phyloP scores from a whole-genome alignment of 495 filamentous ascomycete genomes.

The Parmelia sp. region DNA sequence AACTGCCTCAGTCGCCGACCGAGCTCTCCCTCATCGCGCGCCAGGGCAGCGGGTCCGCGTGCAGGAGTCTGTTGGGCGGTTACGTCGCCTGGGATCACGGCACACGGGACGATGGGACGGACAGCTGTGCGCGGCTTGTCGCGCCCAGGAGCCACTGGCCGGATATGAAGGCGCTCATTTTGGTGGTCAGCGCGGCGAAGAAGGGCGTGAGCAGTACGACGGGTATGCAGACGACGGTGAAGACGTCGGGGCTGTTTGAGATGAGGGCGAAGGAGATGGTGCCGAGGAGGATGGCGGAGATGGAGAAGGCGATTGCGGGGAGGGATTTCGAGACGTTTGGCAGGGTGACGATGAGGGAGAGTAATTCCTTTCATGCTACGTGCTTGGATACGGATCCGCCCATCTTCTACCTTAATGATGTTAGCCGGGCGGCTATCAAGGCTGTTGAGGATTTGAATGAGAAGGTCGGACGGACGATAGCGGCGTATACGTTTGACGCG shows the following conservation, averaged over 20 bases:
- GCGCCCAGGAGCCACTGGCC: constrained; percentile 88
- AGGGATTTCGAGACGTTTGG: constrained; percentile 84
- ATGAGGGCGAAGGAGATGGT: constrained; percentile 67
- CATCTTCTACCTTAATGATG: constrained; percentile 98
- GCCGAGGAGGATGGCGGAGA: constrained; percentile 74
- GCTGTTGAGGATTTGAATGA: constrained; percentile 82
- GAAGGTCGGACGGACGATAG: constrained; percentile 59
- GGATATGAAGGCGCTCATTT: constrained; percentile 80
- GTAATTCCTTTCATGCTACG: constrained; percentile 91
- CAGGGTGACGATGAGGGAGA: constrained; percentile 88
- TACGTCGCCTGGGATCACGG: constrained; percentile 93
- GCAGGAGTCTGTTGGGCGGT: constrained; percentile 83
- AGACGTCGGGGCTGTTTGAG: constrained; percentile 74
- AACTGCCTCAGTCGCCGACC: constrained; percentile 66
- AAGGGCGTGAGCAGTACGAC: constrained; percentile 87
- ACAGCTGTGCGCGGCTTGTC: constrained; percentile 79
- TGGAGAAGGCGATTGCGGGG: constrained; percentile 71
- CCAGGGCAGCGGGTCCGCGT: constrained; percentile 93
- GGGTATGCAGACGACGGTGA: constrained; percentile 95
- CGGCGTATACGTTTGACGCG: constrained; percentile 96
- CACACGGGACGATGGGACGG: constrained; percentile 61
- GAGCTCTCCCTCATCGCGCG: constrained; percentile 83
- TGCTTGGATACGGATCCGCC: constrained; percentile 93
- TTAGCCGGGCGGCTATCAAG: constrained; percentile 73
- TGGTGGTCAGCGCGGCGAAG: constrained; percentile 87